These are phyloP conservation scores for Hypoxylon rickii DNA, from an alignment of 495 filamentous ascomycete genomes.

Conservation along the genomic window DNA sequence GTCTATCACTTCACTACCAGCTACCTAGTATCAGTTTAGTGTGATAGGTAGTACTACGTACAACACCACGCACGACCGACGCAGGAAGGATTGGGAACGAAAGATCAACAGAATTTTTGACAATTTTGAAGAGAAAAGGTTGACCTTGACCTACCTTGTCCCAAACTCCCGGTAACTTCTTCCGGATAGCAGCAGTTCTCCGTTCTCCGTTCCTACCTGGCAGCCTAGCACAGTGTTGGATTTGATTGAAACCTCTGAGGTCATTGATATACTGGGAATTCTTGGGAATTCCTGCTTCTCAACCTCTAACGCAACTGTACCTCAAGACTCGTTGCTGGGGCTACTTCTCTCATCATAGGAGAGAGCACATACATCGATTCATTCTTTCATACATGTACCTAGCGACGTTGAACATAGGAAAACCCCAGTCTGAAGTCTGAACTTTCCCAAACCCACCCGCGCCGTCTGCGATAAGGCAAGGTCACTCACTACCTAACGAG, in stretches of 20 bases:
- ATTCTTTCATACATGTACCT: too few species aligned
- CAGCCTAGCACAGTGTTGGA: conserved; percentile 14
- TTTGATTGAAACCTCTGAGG: conserved; percentile 3
- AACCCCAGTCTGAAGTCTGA: conserved; percentile 7
- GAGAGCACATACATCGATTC: conserved; percentile 16
- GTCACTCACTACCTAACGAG: conserved; percentile 12
- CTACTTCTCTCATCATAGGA: conserved; percentile 29
- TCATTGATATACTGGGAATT: background rate
- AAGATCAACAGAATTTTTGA: conserved; percentile 1
- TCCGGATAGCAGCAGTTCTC: background rate
- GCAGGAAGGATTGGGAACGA: conserved; percentile 9
- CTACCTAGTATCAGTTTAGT: conserved; percentile 8
- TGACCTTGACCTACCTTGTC: background rate
- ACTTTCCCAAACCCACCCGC: conserved; percentile 18
- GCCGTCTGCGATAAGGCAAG: conserved; percentile 23
- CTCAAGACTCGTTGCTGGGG: conserved; percentile 18
- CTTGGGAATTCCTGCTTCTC: background rate
- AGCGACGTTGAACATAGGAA: conserved; percentile 1
- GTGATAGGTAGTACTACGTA: conserved; percentile 11
- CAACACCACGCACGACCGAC: conserved; percentile 15
- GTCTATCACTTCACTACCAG: too few species aligned
- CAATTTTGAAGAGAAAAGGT: too few species aligned
- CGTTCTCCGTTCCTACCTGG: too few species aligned
- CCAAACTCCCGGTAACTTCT: background rate
- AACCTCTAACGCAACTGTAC: too few species aligned